Evolutionary conservation across 768 basidiomycete species (phyloP), one percentile per base, ranked within the genome.

Genomic region (Myochromella boudieri): DNA sequence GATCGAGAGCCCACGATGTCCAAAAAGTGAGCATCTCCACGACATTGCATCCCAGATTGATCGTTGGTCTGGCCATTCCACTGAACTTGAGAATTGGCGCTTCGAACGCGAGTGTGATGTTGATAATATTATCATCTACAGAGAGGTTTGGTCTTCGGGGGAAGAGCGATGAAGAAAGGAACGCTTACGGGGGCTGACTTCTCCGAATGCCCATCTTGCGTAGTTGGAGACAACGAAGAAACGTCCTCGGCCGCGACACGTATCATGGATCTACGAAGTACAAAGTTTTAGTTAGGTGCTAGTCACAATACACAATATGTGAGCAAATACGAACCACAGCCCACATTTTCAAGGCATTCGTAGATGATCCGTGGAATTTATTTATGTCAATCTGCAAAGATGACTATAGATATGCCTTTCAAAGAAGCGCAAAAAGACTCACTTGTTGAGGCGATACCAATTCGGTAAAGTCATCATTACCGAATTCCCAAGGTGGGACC

Each of bases 171-270:
- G 17, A 12, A 21, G n/a, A n/a, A 5, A 24, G 28, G 5, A 20
- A 11, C 32, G 20, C 52, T 29, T 34, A 62, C 59, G 41, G 3
- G 40, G 37, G n/a, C 48, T 52, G 15, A 63, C 51, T 17, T 51
- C 44, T 21, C 62, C 62, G 37, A 61, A 64, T 4, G 57, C 53
- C 63, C 61, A 64, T 17, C 49, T 51, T 8, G 42, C 41, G 29
- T 64, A 62, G 34, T 62, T 60, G 36, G 48, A 60, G 24, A 62
- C 50, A 3, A 59, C 52, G 39, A 64, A 62, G 18, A 51, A 55
- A 17, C 54, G 50, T 4, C 63, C 61, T 14, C 48, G 52, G 37
- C 49, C 49, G 42, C 56, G 49, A 42, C 56, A 58, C 7, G 52
- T 48, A 31, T 63, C 60, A 24, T 56, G 52, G 20, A 58, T 49